Base-by-base conservation (phyloP, 768 basidiomycete species). In the Psilocybe tampanensis region DNA sequence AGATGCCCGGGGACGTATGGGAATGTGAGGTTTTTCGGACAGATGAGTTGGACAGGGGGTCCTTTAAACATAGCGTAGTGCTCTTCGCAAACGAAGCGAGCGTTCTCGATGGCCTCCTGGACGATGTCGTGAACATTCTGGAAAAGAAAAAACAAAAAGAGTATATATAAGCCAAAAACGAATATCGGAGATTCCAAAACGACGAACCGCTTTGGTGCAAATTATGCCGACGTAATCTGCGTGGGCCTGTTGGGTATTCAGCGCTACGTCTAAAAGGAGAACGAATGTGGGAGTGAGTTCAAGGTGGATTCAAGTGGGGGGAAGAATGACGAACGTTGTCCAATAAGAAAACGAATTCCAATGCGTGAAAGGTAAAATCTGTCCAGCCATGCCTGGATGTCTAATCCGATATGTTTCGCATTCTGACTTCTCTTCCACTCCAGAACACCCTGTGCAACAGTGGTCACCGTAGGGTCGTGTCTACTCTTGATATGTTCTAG, bases 41-140 rank as follows among this genome's bases (percentile, higher is more conserved):
- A 98, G 65, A 98, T 93, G 59, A 99, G 90, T 66, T 98, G 93
- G 15, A 99, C 94, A 2, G 94, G 93, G 0, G 97, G 97, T 1
- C 92, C 94, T 64, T 89, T 90, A 85, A 98, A 96, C 81, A 99
- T 89, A 1, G 90, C 92, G 66, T 92, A 91, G 74, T 98, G 95
- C 66, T 98, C 95, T 74, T 97, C 95, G 75, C 95, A 97, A 22
- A 92, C 90, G 68, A 88, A 92, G 17, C 90, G 86, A 6, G 97
- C 95, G 71, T 99, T 98, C 72, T 99, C 96, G 64, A 98, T 98
- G 0, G 96, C 92, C 78, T 99, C 97, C 67, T 93, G 90, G n/a
- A 96, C 89, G 60, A 98, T 97, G 67, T 98, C 95, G 65, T 95
- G 94, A 0, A 99, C 88, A 70, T 95, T 98, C 85, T 92, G 42